Evolutionary conservation across 2,329 filamentous ascomycete species (phyloP), one percentile per base, ranked within the genome.

Genomic region (Cordyceps javanica): DNA sequence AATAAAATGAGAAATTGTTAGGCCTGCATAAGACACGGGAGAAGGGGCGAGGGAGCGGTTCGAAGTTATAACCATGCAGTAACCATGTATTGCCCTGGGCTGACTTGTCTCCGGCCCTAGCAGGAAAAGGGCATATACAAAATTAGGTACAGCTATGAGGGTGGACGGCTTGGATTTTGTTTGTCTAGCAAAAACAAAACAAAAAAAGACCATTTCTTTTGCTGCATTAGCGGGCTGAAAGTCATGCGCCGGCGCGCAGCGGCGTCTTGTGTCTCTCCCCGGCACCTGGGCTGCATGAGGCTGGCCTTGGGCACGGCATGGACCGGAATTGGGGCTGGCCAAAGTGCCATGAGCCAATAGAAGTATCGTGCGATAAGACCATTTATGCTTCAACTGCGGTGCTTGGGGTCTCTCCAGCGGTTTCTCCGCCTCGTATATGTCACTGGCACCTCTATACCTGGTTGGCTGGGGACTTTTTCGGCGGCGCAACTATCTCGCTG

Each of bases 221-320:
- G 23, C 9, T 28, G 34, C 44, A 30, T 48, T 38, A 14, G 53
- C 44, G 25, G 53, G 53, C 44, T 56, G 53, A 56, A 56, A 49
- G 42, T 42, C 53, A 48, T 36, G 53, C 44, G 44, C 48, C 0
- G 42, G 14, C 21, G 21, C 42, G 9, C 9, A 14, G 28, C 10
- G 16, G 19, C 44, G 16, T 44, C 21, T 44, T 44, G 38, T 41
- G 28, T 32, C 32, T 39, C 28, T n/a, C 42, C 42, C 32, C 39
- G n/a, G 23, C 21, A 32, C 34, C 34, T 26, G 44, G 53, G 53
- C 25, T 56, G 53, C 34, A 49, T 56, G 53, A 56, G 53, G 53
- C 53, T 55, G 53, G 34, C 36, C 16, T 41, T 41, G 28, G 25
- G 11, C n/a, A 34, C 30, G 21, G 16, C 38, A 48, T 48, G 32